Evolutionary conservation across 805 yeast genomes (phyloP), one percentile per base, ranked within the genome.

Genomic region (Nakazawaea ishiwadae): DNA sequence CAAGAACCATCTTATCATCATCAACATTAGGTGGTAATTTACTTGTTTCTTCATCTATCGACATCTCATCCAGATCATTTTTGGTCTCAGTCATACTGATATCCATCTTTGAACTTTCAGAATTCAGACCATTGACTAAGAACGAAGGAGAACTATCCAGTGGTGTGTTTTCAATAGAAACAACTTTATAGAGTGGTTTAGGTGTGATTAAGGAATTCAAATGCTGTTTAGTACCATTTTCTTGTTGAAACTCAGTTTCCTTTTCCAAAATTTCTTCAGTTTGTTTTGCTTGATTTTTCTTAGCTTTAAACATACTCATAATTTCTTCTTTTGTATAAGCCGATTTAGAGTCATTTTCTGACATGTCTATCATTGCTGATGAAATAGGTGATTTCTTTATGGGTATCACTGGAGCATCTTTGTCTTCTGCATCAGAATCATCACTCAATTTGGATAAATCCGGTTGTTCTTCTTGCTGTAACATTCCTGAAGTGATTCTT

Each of bases 401-500:
- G 6, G 42, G 41, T 7, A 37, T 33, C 15, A 19, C 32, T 21
- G 40, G 30, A 12, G 9, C 12, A 6, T 36, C 10, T 7, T n/a
- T 23, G 12, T 29, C 32, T 2, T 26, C 20, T 8, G 31, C 23
- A 14, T 20, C 17, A 9, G 20, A 10, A 9, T 31, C 33, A 23
- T 30, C 40, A 28, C 39, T 34, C 21, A 46, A 42, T 31, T 59
- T 60, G 3, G 67, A 61, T n/a, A 63, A 46, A 39, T 63, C 60
- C 1, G 68, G 68, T 38, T 56, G 62, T 5, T 51, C 45, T 4
- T 36, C 45, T 16, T 40, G 50, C 10, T 45, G 44, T 14, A 63
- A 48, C 68, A 63, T 63, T 7, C 68, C 68, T 2, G 67, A 61
- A 2, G 65, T 60, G 26, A 63, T 60, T 51, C 68, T 53, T 28